Percentiles rank a stretch among this genome's conserved stretches.
phyloP scores from a whole-genome alignment of 2,329 filamentous ascomycete genomes.

The Stachybotrys elegans region DNA sequence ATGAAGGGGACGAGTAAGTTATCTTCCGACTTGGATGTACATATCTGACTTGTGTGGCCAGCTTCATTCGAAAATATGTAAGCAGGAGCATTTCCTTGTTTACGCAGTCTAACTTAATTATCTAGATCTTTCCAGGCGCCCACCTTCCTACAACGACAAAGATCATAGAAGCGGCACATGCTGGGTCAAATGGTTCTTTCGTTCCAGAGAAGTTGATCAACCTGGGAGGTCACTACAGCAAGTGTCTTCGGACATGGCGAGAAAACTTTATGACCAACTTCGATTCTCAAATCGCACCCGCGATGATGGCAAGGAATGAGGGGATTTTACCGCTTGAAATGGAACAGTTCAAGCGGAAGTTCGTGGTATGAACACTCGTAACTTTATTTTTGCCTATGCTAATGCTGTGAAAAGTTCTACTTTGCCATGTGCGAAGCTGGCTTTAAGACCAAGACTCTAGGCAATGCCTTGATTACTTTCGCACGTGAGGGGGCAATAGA shows the following conservation, averaged over 20 bases:
- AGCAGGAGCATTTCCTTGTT: no score
- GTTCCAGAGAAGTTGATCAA: constrained; percentile 66
- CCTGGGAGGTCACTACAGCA: constrained; percentile 69
- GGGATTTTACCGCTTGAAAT: constrained; percentile 57
- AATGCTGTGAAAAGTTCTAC: constrained; percentile 51
- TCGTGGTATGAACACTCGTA: constrained; percentile 47
- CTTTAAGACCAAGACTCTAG: constrained; percentile 66
- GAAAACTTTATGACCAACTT: constrained; percentile 62
- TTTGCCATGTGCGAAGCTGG: constrained; percentile 72
- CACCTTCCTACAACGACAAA: constrained; percentile 58
- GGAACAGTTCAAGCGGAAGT: constrained; percentile 65
- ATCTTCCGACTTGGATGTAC: no score
- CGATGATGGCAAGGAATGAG: constrained; percentile 52
- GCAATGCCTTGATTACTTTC: constrained; percentile 68
- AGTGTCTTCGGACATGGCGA: constrained; percentile 62
- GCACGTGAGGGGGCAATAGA: constrained; percentile 60
- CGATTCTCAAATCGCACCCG: constrained; percentile 52
- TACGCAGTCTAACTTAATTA: constrained; percentile 59
- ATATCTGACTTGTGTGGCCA: no score
- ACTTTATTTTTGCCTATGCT: constrained; percentile 7
- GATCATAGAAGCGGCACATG: constrained; percentile 52
- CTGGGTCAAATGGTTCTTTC: constrained; percentile 56
- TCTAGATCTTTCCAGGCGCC: constrained; percentile 76
- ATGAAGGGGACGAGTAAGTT: constrained; percentile 57
- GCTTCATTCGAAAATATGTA: not conserved